Evolutionary conservation across 2,329 filamentous ascomycete genomes (phyloP).

Genomic region (Penicillium sp.): DNA sequence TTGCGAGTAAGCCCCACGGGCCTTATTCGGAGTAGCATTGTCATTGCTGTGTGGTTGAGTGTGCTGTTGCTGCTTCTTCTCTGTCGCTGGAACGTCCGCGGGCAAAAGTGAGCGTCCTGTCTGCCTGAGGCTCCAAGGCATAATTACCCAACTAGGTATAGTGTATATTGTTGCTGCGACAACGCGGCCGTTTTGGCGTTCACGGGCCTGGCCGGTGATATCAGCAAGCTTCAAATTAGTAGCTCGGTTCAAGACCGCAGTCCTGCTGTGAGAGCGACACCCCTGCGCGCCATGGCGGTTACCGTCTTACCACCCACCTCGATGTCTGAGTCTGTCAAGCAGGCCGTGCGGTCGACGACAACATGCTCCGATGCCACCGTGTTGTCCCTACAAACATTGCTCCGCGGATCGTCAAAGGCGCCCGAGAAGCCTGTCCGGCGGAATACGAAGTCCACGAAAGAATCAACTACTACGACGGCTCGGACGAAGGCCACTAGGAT

Average conservation of each 20-base stretch:
- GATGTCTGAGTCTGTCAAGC: constrained; percentile 52
- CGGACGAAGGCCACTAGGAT: constrained; percentile 27
- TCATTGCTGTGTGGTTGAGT: constrained; percentile 13
- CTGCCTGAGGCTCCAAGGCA: constrained; percentile 17
- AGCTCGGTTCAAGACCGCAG: constrained; percentile 18
- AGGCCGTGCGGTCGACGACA: constrained; percentile 54
- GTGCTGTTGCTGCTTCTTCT: not conserved
- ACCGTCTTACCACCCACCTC: constrained; percentile 34
- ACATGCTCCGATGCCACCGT: constrained; percentile 54
- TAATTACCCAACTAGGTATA: constrained; percentile 20
- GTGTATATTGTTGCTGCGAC: constrained; percentile 33
- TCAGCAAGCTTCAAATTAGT: constrained; percentile 23
- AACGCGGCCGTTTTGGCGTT: constrained; percentile 27
- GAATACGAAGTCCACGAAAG: constrained; percentile 28
- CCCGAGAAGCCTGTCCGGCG: constrained; percentile 27
- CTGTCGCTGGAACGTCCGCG: not conserved
- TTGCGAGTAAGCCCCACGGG: constrained; percentile 14
- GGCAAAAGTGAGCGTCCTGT: constrained; percentile 9
- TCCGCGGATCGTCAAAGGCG: constrained; percentile 31
- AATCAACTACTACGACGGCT: constrained; percentile 19
- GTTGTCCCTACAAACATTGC: constrained; percentile 41
- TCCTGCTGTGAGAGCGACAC: constrained; percentile 16
- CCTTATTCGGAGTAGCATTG: constrained; percentile 20
- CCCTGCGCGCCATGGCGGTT: constrained; percentile 31
- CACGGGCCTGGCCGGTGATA: constrained; percentile 18